A percentile compares a stretch with the other conserved stretches of the same genome.
These are phyloP conservation scores for Picea sitchensis DNA, from an alignment of 75 land plant genomes.

Conservation along the genomic window DNA sequence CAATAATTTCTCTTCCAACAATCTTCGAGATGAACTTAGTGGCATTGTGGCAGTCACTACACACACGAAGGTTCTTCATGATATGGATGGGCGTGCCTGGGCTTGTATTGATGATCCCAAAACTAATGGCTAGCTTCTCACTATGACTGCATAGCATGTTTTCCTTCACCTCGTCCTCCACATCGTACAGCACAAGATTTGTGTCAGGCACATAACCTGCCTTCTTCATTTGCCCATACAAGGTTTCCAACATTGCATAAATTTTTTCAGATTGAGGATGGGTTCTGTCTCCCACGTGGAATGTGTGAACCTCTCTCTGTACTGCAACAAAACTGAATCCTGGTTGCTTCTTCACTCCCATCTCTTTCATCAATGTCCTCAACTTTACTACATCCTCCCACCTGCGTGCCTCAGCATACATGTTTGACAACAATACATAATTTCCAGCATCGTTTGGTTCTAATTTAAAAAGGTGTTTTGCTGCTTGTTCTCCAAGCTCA, in stretches of 20 bases:
- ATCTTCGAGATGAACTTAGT: conserved; percentile 14
- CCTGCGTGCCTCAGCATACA: conserved; percentile 35
- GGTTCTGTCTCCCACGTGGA: not conserved
- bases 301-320: not conserved
- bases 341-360: not conserved
- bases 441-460: conserved; percentile 24
- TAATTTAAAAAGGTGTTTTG: conserved; percentile 17
- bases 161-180: conserved; percentile 11
- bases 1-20: conserved; percentile 8
- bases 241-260: not conserved
- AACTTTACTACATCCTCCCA: conserved; percentile 31
- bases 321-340: not conserved
- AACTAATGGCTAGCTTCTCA: conserved; percentile 11
- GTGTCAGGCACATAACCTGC: conserved; percentile 4
- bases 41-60: conserved; percentile 10
- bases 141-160: conserved; percentile 2
- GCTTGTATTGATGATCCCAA: conserved; percentile 7
- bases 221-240: not conserved
- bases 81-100: not conserved
- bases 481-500: conserved; percentile 28
- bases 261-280: conserved; percentile 1
- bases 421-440: conserved; percentile 37
- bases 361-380: conserved; percentile 12
- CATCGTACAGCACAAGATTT: conserved; percentile 2
- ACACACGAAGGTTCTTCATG: conserved; percentile 13